Conservation (phyloP, 208 protist species). For the Crithidia sp. region DNA sequence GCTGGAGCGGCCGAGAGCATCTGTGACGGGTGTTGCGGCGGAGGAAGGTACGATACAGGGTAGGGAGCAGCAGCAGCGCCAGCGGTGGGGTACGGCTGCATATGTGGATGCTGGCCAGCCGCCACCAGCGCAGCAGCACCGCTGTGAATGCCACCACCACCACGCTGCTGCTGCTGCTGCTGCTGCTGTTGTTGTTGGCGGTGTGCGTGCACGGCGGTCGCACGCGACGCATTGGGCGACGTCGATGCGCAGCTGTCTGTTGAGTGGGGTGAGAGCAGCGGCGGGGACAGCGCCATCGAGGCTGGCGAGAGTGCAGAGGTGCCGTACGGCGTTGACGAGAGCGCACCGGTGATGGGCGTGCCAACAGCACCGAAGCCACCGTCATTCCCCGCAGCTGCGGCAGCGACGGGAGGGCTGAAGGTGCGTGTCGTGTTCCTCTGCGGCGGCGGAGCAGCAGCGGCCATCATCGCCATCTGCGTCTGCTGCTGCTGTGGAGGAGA, state of each 20-base stretch:
- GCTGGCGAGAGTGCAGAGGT: constrained; percentile 2
- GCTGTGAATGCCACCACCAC: too few species aligned
- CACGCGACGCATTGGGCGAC: constrained; percentile 10
- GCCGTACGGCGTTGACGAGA: not conserved
- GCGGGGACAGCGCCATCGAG: constrained; percentile 27
- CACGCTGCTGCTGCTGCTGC: not conserved
- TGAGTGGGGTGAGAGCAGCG: constrained; percentile 24
- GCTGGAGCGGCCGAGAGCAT: not conserved
- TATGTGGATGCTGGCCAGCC: not conserved
- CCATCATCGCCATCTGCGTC: not conserved
- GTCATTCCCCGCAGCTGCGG: constrained; percentile 5
- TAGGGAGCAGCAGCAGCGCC: not conserved
- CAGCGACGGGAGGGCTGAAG: constrained; percentile 6
- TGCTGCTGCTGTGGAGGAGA: not conserved
- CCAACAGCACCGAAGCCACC: constrained; percentile 24
- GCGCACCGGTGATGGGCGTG: not conserved
- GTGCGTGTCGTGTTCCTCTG: constrained; percentile 11
- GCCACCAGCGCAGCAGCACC: too few species aligned
- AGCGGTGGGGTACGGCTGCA: not conserved
- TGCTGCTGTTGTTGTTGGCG: not conserved
- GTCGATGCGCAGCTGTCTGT: constrained; percentile 25
- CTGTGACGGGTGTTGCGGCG: not conserved
- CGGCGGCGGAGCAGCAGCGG: not conserved
- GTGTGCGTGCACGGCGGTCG: not conserved
- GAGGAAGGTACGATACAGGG: not conserved